Evolutionary conservation across 164 flowering plant genomes (phyloP).

Genomic region (Amborella trichopoda): DNA sequence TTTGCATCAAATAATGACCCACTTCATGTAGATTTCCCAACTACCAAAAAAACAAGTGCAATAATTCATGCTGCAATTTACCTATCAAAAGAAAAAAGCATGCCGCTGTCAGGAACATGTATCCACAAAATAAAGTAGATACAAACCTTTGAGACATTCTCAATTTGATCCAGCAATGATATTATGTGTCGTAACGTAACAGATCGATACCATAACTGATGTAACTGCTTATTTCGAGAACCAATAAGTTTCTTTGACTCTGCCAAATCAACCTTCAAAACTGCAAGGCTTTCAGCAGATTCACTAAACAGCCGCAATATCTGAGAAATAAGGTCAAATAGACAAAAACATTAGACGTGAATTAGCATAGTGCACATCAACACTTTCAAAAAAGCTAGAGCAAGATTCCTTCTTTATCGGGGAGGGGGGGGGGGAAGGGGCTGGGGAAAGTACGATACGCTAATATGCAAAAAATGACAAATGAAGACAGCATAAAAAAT

Average conservation of each 20-base stretch:
- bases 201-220: constrained; percentile 94
- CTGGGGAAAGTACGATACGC: too few species aligned
- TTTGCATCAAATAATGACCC: too few species aligned
- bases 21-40: too few species aligned
- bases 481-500: constrained; percentile 1
- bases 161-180: constrained; percentile 86
- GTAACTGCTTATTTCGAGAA: constrained; percentile 85
- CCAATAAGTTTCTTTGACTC: constrained; percentile 86
- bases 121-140: not conserved
- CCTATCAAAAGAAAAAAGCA: constrained; percentile 4
- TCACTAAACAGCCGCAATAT: constrained; percentile 91
- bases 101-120: not conserved
- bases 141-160: constrained; percentile 86
- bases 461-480: not conserved
- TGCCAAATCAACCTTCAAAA: constrained; percentile 77
- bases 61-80: too few species aligned
- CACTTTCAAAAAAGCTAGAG: too few species aligned
- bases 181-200: constrained; percentile 94
- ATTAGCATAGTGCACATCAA: too few species aligned
- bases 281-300: constrained; percentile 67
- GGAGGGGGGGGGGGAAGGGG: too few species aligned
- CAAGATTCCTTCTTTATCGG: too few species aligned
- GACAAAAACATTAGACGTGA: too few species aligned
- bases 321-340: too few species aligned
- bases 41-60: too few species aligned